Evolutionary conservation across 2,329 filamentous ascomycete genomes (phyloP).

Genomic region (Teratosphaeriaceae sp.): DNA sequence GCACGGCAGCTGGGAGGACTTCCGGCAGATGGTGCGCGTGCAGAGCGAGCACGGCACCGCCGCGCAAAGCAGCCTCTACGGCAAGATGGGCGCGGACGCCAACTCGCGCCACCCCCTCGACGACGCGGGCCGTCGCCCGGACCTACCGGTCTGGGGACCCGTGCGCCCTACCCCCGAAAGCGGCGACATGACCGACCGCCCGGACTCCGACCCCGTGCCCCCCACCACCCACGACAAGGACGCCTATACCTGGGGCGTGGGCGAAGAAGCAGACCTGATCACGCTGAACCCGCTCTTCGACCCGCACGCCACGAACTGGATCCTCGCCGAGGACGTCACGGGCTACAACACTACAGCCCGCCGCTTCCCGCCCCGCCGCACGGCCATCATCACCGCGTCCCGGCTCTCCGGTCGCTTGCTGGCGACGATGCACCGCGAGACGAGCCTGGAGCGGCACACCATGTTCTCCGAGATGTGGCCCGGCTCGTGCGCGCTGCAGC

Average conservation of each 20-base stretch:
- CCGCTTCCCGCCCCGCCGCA: conserved; percentile 58
- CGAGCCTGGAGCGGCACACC: conserved; percentile 58
- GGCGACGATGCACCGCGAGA: conserved; percentile 68
- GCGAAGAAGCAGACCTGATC: conserved; percentile 68
- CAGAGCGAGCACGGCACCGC: conserved; percentile 52
- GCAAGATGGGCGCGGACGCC: conserved; percentile 25
- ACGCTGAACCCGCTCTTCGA: conserved; percentile 74
- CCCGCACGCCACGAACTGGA: conserved; percentile 63
- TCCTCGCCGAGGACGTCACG: conserved; percentile 63
- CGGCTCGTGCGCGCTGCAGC: conserved; percentile 62
- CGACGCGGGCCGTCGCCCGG: conserved; percentile 32
- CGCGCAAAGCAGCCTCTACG: conserved; percentile 39
- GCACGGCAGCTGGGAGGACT: conserved; percentile 67
- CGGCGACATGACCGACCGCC: conserved; percentile 42
- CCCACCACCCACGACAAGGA: conserved; percentile 51
- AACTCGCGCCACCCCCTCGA: conserved; percentile 35
- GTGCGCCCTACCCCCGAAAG: conserved; percentile 35
- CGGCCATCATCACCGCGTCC: conserved; percentile 64
- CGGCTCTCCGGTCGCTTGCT: conserved; percentile 62
- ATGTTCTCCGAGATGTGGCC: conserved; percentile 82
- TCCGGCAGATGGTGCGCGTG: conserved; percentile 56
- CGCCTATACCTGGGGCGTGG: conserved; percentile 57
- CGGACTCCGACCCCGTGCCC: conserved; percentile 47
- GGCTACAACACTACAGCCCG: conserved; percentile 50
- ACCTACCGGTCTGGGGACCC: conserved; percentile 46